A percentile compares a stretch with the other conserved stretches of the same genome.
phyloP scores from a whole-genome alignment of 208 protist genomes.

The Plasmodiophora brassicae region DNA sequence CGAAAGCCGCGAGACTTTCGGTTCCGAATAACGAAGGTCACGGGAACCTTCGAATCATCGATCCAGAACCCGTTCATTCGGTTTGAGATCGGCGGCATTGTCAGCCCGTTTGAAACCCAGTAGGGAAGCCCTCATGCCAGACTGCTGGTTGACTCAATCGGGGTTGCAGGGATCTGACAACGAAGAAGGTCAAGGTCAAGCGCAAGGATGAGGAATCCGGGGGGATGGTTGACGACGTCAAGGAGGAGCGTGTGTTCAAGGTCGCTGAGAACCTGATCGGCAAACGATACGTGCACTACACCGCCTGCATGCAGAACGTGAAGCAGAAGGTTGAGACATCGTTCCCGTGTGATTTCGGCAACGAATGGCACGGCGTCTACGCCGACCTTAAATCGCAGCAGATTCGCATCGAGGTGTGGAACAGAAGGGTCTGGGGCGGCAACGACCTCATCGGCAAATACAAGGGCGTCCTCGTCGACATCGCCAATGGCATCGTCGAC shows the following conservation, averaged over 20 bases:
- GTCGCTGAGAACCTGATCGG: conserved; percentile 18
- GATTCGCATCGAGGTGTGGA: neutral
- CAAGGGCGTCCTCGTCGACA: neutral
- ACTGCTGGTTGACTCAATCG: neutral
- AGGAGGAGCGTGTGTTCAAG: neutral
- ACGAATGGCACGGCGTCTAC: neutral
- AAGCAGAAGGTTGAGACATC: conserved; percentile 26
- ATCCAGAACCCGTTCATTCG: conserved; percentile 1
- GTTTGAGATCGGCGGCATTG: neutral
- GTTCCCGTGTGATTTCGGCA: conserved; percentile 15
- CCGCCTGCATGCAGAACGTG: conserved; percentile 22
- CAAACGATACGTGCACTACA: conserved; percentile 25
- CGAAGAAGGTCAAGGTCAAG: conserved; percentile 15
- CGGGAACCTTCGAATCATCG: neutral
- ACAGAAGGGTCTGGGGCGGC: neutral
- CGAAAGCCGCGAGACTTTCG: neutral
- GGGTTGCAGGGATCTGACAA: neutral
- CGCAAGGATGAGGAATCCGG: neutral
- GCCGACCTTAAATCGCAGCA: neutral
- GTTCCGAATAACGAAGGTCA: conserved; percentile 10
- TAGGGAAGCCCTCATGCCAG: neutral
- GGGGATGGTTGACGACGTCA: conserved; percentile 6
- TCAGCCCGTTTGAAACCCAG: conserved; percentile 23
- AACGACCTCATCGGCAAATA: conserved; percentile 17
- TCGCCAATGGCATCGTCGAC: conserved; percentile 9